phyloP scores from a whole-genome alignment of 805 yeast genomes.

The Saccharomycopsis vini region DNA sequence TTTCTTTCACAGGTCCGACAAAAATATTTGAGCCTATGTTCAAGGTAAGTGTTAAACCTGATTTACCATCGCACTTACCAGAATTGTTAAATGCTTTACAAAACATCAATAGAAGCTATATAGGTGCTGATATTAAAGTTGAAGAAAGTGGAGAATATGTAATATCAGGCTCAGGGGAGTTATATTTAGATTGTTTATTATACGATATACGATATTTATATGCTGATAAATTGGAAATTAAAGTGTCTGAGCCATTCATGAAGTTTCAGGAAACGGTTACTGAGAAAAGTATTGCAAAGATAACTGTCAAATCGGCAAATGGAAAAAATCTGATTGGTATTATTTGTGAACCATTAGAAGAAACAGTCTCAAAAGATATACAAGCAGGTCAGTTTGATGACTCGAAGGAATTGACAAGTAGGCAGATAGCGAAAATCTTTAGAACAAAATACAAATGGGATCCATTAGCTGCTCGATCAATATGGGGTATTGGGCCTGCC shows the following conservation, averaged over 20 bases:
- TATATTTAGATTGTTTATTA: slow-evolving; percentile 74
- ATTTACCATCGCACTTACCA: slow-evolving; percentile 70
- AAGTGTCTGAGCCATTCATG: slow-evolving; percentile 77
- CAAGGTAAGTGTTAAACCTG: slow-evolving; percentile 78
- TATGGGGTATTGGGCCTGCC: slow-evolving; percentile 70
- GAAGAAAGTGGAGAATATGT: slow-evolving; percentile 88
- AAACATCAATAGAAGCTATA: slow-evolving; percentile 51
- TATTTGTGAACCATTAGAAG: slow-evolving; percentile 62
- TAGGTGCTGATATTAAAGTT: slow-evolving; percentile 57
- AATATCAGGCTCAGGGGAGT: slow-evolving; percentile 75
- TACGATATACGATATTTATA: slow-evolving; percentile 64
- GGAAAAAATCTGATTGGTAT: slow-evolving; percentile 52
- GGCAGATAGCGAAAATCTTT: slow-evolving; percentile 44
- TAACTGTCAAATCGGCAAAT: slow-evolving; percentile 51
- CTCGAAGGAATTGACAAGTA: slow-evolving; percentile 27
- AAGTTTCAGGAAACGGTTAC: slow-evolving; percentile 69
- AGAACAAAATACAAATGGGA: slow-evolving; percentile 68
- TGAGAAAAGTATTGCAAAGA: slow-evolving; percentile 57
- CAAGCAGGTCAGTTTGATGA: slow-evolving; percentile 32
- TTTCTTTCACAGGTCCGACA: slow-evolving; percentile 34
- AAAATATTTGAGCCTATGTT: slow-evolving; percentile 50
- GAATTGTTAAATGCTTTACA: slow-evolving; percentile 62
- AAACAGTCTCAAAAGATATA: slow-evolving; percentile 44
- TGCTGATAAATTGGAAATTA: slow-evolving; percentile 53
- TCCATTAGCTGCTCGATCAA: slow-evolving; percentile 67